phyloP scores from a whole-genome alignment of 306 rosid genomes.

The Lotus japonicus region DNA sequence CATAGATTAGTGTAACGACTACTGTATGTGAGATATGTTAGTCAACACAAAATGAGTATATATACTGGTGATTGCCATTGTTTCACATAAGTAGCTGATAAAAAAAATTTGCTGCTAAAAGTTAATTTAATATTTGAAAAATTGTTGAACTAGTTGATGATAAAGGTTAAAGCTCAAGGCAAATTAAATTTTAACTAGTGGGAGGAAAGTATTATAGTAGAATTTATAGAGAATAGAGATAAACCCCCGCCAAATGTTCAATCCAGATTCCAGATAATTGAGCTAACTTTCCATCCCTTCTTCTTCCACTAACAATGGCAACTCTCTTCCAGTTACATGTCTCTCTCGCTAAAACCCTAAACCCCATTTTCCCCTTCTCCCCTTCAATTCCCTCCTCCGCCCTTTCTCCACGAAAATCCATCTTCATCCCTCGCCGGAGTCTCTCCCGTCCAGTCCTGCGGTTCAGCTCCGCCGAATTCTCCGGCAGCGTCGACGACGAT shows the following conservation, averaged over 20 bases:
- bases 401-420: neutral
- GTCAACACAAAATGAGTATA: too few relatives aligned
- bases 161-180: too few relatives aligned
- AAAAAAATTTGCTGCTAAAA: too few relatives aligned
- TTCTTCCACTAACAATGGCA: conserved; percentile 25
- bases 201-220: too few relatives aligned
- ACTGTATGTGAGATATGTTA: too few relatives aligned
- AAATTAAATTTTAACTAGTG: too few relatives aligned
- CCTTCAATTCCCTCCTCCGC: neutral
- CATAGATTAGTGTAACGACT: too few relatives aligned
- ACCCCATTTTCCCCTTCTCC: conserved; percentile 8
- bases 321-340: conserved; percentile 20
- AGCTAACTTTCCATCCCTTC: neutral
- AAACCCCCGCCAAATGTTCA: conserved; percentile 38
- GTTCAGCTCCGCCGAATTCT: neutral
- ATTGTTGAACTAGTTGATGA: too few relatives aligned
- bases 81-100: too few relatives aligned
- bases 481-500: conserved; percentile 19
- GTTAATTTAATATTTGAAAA: too few relatives aligned
- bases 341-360: conserved; percentile 30
- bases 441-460: conserved; percentile 7
- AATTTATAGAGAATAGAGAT: conserved; percentile 18
- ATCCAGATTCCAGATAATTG: neutral
- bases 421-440: conserved; percentile 23
- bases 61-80: too few relatives aligned